Base-by-base conservation (phyloP, 2,329 filamentous ascomycete genomes). In the Neonectria hederae region DNA sequence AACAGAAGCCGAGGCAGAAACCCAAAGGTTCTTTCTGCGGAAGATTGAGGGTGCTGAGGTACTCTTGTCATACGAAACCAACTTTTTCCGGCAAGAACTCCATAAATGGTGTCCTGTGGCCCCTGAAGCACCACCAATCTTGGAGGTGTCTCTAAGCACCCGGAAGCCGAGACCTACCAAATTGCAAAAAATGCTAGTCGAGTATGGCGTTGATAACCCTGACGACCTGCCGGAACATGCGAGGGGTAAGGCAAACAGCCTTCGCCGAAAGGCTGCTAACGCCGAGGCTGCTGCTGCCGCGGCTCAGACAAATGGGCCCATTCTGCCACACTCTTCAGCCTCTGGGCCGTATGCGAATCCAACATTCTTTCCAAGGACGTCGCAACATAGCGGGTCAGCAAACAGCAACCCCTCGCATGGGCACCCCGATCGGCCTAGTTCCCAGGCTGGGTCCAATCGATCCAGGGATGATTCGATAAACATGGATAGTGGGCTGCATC, bases 41-140 rank as follows among this genome's bases (percentile, higher is more conserved):
- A 99, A 99, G 81, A 94, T 99, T 58, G 96, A 99, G 80, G 96
- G 96, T 3, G 94, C 96, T 1, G 96, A 99, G 76, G 94, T 99
- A 55, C 85, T 99, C 3, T 84, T 99, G 2, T 88, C 94, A 0
- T 91, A 90, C 62, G 96, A 99, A 81, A 97, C 95, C n/a, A 99
- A 99, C 76, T 97, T 97, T 78, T 95, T 99, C 82, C 90, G 95
- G 24, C 94, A 97, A 76, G 94, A 97, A 76, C 84, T 99, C 61
- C 96, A 99, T 80, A 97, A 93, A 76, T 97, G 93, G 92, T 93
- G 91, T 42, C 94, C 94, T 3, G 93, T 98, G 26, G 94, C 96
- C 2, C 92, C 93, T 0, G 87, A 93, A 14, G 84, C 96, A 13
- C 96, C 96, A 4, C 94, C 94, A 22, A 90, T 97, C 40, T 85